A percentile compares a stretch with the other conserved stretches of the same genome.
Evolutionary conservation across 805 yeast species (phyloP).

Genomic region (Cyberlindnera mrakii): DNA sequence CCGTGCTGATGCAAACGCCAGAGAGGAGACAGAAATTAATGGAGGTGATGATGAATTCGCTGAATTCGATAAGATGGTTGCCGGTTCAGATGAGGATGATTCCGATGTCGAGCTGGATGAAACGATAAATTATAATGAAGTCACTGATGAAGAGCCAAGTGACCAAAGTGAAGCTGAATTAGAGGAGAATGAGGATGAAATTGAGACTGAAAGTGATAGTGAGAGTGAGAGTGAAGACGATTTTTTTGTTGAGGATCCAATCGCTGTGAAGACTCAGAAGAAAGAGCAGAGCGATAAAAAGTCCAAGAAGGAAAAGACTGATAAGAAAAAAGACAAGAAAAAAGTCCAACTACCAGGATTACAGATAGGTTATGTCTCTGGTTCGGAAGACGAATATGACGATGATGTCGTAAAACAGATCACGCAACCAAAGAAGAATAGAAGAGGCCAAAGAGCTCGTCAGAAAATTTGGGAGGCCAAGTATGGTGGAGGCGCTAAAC

Average conservation of each 20-base stretch:
- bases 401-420: conserved; percentile 45
- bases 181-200: conserved; percentile 24
- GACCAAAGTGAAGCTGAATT: conserved; percentile 22
- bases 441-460: conserved; percentile 97
- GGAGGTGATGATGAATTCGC: conserved; percentile 23
- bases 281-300: conserved; percentile 20
- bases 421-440: conserved; percentile 62
- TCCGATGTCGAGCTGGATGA: conserved; percentile 24
- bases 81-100: conserved; percentile 34
- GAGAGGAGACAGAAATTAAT: conserved; percentile 15
- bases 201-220: conserved; percentile 20
- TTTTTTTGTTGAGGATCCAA: conserved; percentile 31
- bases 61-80: conserved; percentile 33
- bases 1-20: conserved; percentile 16
- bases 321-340: conserved; percentile 26
- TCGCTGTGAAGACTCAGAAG: conserved; percentile 24
- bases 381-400: conserved; percentile 69
- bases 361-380: conserved; percentile 78
- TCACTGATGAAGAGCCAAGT: conserved; percentile 62
- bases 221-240: conserved; percentile 35
- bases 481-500: conserved; percentile 80
- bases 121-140: conserved; percentile 38
- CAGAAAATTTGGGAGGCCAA: conserved; percentile 95
- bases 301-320: conserved; percentile 16
- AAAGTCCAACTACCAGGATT: conserved; percentile 55